phyloP scores from a whole-genome alignment of 2,329 filamentous ascomycete species.

The Fusarium foetens region DNA sequence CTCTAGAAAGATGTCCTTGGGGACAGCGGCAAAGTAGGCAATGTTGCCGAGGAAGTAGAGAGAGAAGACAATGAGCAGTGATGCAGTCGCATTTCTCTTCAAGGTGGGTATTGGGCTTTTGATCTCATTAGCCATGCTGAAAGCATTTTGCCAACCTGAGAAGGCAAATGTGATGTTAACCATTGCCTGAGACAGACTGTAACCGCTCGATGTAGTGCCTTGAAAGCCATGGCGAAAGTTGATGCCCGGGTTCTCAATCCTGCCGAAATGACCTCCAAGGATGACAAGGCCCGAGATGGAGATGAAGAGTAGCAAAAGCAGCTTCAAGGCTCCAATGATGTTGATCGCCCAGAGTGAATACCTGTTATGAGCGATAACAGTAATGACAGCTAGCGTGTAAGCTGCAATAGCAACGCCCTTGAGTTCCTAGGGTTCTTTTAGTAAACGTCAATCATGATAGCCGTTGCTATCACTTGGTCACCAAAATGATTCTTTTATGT shows the following conservation, averaged over 20 bases:
- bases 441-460: background rate
- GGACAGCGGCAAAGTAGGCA: conserved; percentile 68
- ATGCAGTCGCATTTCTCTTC: conserved; percentile 59
- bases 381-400: conserved; percentile 67
- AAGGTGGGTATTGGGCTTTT: conserved; percentile 68
- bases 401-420: conserved; percentile 74
- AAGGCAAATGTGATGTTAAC: conserved; percentile 70
- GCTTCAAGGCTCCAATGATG: conserved; percentile 66
- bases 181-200: conserved; percentile 58
- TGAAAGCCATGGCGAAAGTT: conserved; percentile 53
- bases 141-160: conserved; percentile 66
- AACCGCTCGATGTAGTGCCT: conserved; percentile 50
- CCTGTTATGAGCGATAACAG: conserved; percentile 66
- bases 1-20: conserved; percentile 60
- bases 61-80: conserved; percentile 59
- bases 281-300: conserved; percentile 70
- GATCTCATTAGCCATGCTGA: conserved; percentile 71
- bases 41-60: conserved; percentile 69
- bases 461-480: background rate
- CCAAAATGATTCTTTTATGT: accelerated
- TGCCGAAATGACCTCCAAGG: conserved; percentile 53
- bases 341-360: conserved; percentile 67
- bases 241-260: conserved; percentile 45
- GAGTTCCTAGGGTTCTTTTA: conserved; percentile 65
- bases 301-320: conserved; percentile 70